Base-by-base conservation (phyloP, 1,284 basidiomycete genomes). In the Ganoderma lingzhi region DNA sequence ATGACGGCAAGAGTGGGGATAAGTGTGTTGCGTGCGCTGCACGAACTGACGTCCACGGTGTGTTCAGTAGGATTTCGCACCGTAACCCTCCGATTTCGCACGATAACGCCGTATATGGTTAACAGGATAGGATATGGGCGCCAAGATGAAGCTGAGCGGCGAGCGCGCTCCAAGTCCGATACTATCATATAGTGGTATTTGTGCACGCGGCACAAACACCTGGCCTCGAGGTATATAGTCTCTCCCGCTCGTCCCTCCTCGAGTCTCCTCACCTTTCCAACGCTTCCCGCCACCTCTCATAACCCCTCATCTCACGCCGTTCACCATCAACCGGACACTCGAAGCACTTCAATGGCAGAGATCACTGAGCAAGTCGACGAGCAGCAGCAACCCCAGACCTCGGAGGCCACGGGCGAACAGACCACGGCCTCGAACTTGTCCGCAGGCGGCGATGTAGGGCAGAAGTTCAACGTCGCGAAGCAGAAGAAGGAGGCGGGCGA, bases 401-500 rank as follows among this genome's bases (percentile, higher is more conserved):
- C 69, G 9, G 66, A 66, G 45, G 66, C 67, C 28, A 14, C 30
- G 8, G 58, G 39, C 14, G 37, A 69, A 63, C 65, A 65, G 60
- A 19, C 55, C 15, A 30, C 44, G 30, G n/a, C 61, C 14, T 58
- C 61, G 10, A 60, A 62, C 14, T 58, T 71, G 12, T 55, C 68
- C 15, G 70, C 71, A 15, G 71, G 70, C 19, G 72, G 79, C 70
- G 80, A 78, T 66, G 73, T 81, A 14, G 71, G 84, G 66, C 75
- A 80, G 48, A 93, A 94, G 78, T 75, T 94, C 51, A 80, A 80
- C 23, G 87, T 82, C 0, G 93, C 90, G 42, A 89, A 85, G 78
- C 81, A 89, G 75, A 88, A 89, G 84, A 95, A 95, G 78, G 90
- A 89, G n/a, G 80, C 79, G 15, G 93, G 81, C n/a, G 93, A 95